A percentile compares a stretch with the other conserved stretches of the same genome.
Evolutionary conservation across 805 yeast species (phyloP).

Genomic region (Yarrowia deformans): DNA sequence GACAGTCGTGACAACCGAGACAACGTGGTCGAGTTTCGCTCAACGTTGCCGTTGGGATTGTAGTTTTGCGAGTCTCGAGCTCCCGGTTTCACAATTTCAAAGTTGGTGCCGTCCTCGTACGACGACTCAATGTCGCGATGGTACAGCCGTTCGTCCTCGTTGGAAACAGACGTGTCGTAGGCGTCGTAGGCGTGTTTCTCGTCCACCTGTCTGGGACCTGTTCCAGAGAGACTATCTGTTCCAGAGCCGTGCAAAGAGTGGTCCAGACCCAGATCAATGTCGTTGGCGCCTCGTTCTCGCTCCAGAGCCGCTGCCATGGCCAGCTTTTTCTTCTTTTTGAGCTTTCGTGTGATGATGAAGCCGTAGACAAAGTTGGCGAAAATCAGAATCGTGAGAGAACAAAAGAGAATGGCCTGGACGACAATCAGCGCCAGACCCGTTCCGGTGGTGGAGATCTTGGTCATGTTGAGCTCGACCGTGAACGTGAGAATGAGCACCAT

Average conservation of each 20-base stretch:
- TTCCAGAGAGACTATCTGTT: background rate
- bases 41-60: background rate
- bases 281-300: slow-evolving; percentile 27
- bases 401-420: slow-evolving; percentile 48
- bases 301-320: slow-evolving; percentile 25
- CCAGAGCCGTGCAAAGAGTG: slow-evolving; percentile 16
- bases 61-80: background rate
- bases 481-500: slow-evolving; percentile 47
- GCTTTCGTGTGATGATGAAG: slow-evolving; percentile 19
- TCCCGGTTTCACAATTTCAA: slow-evolving; percentile 8
- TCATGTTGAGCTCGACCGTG: slow-evolving; percentile 47
- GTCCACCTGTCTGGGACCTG: background rate
- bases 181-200: slow-evolving; percentile 16
- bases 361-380: slow-evolving; percentile 40
- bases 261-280: slow-evolving; percentile 18
- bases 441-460: slow-evolving; percentile 46
- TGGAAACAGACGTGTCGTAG: slow-evolving; percentile 3
- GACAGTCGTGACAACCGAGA: background rate
- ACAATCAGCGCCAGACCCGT: slow-evolving; percentile 49
- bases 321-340: slow-evolving; percentile 35
- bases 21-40: slow-evolving; percentile 6
- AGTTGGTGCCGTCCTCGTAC: slow-evolving; percentile 18
- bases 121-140: slow-evolving; percentile 25
- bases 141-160: slow-evolving; percentile 25
- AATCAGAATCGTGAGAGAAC: slow-evolving; percentile 46